Conservation (phyloP, 805 yeast species). For the Candida yuanshanica region DNA sequence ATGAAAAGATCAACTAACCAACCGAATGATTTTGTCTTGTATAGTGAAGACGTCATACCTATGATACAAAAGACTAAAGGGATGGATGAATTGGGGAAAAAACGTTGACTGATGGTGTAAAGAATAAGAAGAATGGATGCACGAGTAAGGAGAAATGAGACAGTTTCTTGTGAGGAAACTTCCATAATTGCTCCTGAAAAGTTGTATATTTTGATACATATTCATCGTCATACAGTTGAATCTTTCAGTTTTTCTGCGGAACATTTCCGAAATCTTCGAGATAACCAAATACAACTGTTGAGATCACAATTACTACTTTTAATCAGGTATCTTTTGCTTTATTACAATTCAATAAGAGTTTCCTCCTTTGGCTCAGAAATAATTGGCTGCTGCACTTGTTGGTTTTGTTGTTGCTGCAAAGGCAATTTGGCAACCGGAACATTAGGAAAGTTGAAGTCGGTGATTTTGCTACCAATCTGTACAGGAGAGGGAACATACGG, state of each 20-base stretch:
- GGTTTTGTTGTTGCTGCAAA: constrained; percentile 5
- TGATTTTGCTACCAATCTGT: constrained; percentile 16
- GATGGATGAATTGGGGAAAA: constrained; percentile 20
- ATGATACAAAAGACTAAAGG: constrained; percentile 23
- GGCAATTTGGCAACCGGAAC: constrained; percentile 29
- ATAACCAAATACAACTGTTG: too few relatives aligned
- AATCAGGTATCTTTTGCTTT: too few relatives aligned
- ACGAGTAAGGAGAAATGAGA: constrained; percentile 16
- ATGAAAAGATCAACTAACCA: constrained; percentile 19
- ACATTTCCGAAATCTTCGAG: too few relatives aligned
- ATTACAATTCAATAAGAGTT: constrained; percentile 2
- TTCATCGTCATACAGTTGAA: too few relatives aligned
- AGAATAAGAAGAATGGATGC: constrained; percentile 26
- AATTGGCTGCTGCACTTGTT: constrained; percentile 3
- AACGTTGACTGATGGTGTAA: constrained; percentile 20
- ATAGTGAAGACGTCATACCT: constrained; percentile 25
- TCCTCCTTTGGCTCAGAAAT: constrained; percentile 17
- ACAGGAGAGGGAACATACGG: not conserved
- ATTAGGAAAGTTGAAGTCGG: constrained; percentile 35
- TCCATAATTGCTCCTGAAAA: not conserved
- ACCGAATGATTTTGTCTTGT: constrained; percentile 18
- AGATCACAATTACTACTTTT: too few relatives aligned
- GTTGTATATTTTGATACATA: too few relatives aligned
- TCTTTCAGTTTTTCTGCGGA: not conserved
- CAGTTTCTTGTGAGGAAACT: not conserved